phyloP scores from a whole-genome alignment of 306 rosid genomes.

The Trifolium dubium region DNA sequence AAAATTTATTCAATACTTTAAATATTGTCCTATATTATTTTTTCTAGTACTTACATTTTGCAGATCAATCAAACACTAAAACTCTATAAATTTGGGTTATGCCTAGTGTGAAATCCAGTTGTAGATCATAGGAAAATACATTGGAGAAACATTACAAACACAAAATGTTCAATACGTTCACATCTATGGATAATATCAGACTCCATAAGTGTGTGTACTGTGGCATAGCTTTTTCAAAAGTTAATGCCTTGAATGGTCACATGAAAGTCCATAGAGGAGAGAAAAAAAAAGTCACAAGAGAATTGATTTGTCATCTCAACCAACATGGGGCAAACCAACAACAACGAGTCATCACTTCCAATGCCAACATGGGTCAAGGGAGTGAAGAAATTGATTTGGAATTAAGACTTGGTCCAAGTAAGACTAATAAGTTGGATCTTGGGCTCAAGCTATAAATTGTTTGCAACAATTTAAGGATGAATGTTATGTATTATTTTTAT shows the following conservation, averaged over 20 bases:
- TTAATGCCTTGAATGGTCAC: constrained; percentile 24
- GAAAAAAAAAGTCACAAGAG: not conserved
- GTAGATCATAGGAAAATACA: too few species aligned
- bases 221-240: not conserved
- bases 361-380: not conserved
- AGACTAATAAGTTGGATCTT: not conserved
- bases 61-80: too few species aligned
- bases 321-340: not conserved
- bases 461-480: too few species aligned
- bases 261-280: constrained; percentile 14
- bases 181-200: not conserved
- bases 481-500: not conserved
- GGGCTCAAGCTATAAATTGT: not conserved
- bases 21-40: too few species aligned
- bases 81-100: too few species aligned
- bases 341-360: not conserved
- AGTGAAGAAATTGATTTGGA: constrained; percentile 5
- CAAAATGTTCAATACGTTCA: too few species aligned
- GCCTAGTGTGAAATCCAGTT: too few species aligned
- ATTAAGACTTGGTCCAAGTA: constrained; percentile 25
- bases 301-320: not conserved
- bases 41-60: too few species aligned
- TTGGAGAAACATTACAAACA: too few species aligned
- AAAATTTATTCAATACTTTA: too few species aligned
- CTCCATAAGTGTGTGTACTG: not conserved